A percentile compares a stretch with the other conserved stretches of the same genome.
Evolutionary conservation across 371 early-diverging fungal species (phyloP).

Genomic region (Saksenaea oblongispora): DNA sequence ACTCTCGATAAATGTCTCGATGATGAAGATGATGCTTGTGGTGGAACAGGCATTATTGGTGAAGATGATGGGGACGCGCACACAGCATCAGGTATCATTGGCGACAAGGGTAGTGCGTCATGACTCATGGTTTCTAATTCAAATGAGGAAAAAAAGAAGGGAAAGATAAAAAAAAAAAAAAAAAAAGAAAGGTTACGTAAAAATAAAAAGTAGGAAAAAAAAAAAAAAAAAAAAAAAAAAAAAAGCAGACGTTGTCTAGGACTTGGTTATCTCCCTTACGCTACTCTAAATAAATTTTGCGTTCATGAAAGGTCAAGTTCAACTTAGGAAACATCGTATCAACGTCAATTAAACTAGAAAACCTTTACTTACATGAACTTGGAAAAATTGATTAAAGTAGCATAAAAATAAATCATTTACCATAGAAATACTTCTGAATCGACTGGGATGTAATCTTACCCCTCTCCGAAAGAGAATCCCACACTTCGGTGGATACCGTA

Average conservation of each 20-base stretch:
- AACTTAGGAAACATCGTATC: too few relatives aligned
- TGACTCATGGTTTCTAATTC: not conserved
- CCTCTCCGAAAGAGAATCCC: too few relatives aligned
- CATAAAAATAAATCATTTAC: too few relatives aligned
- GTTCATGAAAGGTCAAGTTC: too few relatives aligned
- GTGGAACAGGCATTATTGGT: conserved; percentile 20
- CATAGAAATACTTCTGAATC: too few relatives aligned
- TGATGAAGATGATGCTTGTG: conserved; percentile 13
- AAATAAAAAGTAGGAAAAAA: not conserved
- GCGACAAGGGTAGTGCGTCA: not conserved
- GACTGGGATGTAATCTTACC: too few relatives aligned
- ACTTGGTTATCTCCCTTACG: too few relatives aligned
- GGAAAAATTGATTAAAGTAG: too few relatives aligned
- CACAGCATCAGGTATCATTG: not conserved
- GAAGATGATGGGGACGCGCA: conserved; percentile 5
- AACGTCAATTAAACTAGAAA: too few relatives aligned
- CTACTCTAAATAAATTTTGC: too few relatives aligned
- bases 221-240: not conserved
- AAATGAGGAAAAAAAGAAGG: not conserved
- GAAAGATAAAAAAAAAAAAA: not conserved
- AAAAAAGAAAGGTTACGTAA: not conserved
- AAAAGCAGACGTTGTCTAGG: not conserved
- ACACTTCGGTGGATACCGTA: too few relatives aligned
- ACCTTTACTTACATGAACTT: too few relatives aligned
- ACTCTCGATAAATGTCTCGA: conserved; percentile 39